phyloP scores from a whole-genome alignment of 1,284 basidiomycete species.

The Rhizoctonia solani region DNA sequence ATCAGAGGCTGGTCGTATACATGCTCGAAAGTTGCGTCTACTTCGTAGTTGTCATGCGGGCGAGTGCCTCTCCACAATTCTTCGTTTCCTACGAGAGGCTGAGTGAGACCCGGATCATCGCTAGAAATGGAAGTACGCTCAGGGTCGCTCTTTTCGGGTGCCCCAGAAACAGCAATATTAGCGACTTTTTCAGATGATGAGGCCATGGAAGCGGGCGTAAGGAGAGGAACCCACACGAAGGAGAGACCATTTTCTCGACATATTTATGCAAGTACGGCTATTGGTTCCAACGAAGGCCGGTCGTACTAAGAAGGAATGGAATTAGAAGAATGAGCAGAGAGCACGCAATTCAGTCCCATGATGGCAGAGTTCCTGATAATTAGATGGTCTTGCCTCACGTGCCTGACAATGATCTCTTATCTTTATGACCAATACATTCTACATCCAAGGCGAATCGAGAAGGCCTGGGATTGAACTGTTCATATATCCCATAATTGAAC shows the following conservation, averaged over 20 bases:
- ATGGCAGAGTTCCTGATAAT: not conserved
- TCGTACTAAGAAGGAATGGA: not conserved
- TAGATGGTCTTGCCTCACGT: too few relatives aligned
- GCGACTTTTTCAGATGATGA: not conserved
- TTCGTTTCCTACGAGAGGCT: conserved; percentile 25
- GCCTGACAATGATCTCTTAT: too few relatives aligned
- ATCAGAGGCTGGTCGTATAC: not conserved
- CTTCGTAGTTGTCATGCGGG: conserved; percentile 27
- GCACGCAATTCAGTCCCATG: conserved; percentile 10
- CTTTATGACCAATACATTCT: too few relatives aligned
- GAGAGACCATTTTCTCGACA: not conserved
- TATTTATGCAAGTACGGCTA: conserved; percentile 1
- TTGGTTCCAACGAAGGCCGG: not conserved
- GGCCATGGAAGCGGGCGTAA: not conserved
- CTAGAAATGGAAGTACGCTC: conserved; percentile 17
- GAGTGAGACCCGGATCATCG: not conserved
- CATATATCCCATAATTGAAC: too few relatives aligned
- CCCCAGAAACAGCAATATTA: not conserved
- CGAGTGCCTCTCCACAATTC: conserved; percentile 18
- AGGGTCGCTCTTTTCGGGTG: conserved; percentile 22
- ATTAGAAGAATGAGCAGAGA: conserved; percentile 8
- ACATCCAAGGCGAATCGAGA: too few relatives aligned
- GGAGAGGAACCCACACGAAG: conserved; percentile 9
- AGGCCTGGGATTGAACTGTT: too few relatives aligned
- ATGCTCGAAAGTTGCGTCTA: not conserved